phyloP scores from a whole-genome alignment of 345 rosid species.

The Cardamine occulta region DNA sequence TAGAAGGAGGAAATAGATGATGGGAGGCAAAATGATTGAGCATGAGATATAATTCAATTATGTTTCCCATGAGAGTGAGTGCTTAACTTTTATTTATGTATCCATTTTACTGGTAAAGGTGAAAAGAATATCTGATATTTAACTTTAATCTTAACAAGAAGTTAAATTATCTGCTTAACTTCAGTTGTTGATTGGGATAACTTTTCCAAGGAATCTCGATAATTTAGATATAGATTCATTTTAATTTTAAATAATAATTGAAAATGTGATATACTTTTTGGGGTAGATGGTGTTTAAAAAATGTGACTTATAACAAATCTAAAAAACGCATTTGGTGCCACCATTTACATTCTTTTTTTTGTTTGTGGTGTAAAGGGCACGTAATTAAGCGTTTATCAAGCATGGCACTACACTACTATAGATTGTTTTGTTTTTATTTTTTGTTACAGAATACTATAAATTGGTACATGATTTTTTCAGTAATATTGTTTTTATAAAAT shows the following conservation, averaged over 20 bases:
- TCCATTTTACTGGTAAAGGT: conserved; percentile 15
- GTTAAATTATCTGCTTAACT: conserved; percentile 19
- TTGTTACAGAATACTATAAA: background rate
- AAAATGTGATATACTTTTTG: conserved; percentile 18
- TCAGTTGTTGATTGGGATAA: conserved; percentile 24
- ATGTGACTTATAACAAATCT: conserved; percentile 35
- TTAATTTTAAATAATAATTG: background rate
- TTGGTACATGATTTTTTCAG: background rate
- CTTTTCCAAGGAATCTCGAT: conserved; percentile 1
- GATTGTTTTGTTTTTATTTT: no score
- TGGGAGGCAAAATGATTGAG: conserved; percentile 51
- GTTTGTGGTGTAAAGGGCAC: conserved; percentile 4
- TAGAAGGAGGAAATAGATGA: conserved; percentile 8
- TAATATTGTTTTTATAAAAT: background rate
- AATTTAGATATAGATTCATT: conserved; percentile 12
- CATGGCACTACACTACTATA: background rate
- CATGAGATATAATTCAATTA: conserved; percentile 37
- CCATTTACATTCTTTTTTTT: conserved; percentile 10
- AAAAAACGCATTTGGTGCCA: conserved; percentile 30
- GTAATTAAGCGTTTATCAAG: background rate
- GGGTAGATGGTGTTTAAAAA: conserved; percentile 18
- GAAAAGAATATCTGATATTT: background rate
- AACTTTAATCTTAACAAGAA: conserved; percentile 21
- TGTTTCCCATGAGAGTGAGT: conserved; percentile 37
- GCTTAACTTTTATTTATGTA: conserved; percentile 26